A percentile compares a stretch with the other conserved stretches of the same genome.
phyloP scores from a whole-genome alignment of 1,284 basidiomycete species.

The Cutaneotrichosporon cutaneum region DNA sequence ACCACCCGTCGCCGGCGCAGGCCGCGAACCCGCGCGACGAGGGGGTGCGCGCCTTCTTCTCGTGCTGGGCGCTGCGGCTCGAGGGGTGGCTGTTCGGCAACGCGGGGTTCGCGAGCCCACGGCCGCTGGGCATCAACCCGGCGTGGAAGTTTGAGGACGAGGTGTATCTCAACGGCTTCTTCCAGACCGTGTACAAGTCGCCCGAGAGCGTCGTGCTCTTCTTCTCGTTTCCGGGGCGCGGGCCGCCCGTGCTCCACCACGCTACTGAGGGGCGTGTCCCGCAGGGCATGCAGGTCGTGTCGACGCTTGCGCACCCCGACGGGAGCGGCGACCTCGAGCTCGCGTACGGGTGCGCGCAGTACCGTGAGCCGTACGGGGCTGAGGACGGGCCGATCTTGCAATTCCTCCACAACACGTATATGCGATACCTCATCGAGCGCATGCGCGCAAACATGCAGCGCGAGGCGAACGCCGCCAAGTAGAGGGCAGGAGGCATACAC shows the following conservation, averaged over 20 bases:
- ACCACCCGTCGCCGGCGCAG: not conserved
- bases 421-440: not conserved
- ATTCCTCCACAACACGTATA: not conserved
- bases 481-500: not conserved
- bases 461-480: not conserved
- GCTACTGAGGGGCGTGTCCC: not conserved
- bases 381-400: not conserved
- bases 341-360: not conserved
- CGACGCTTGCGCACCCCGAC: not conserved
- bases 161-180: not conserved
- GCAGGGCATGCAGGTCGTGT: not conserved
- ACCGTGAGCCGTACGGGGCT: not conserved
- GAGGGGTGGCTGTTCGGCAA: not conserved
- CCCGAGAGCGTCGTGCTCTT: not conserved
- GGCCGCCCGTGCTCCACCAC: not conserved
- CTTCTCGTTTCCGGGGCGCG: not conserved
- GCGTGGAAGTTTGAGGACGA: not conserved
- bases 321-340: constrained; percentile 1
- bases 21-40: not conserved
- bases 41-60: not conserved
- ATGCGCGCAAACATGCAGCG: not conserved
- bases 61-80: not conserved
- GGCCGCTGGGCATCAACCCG: not conserved
- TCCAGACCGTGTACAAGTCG: not conserved
- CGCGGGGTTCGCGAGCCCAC: not conserved